phyloP scores from a whole-genome alignment of 164 flowering plant genomes.

The Berberis thunbergii region DNA sequence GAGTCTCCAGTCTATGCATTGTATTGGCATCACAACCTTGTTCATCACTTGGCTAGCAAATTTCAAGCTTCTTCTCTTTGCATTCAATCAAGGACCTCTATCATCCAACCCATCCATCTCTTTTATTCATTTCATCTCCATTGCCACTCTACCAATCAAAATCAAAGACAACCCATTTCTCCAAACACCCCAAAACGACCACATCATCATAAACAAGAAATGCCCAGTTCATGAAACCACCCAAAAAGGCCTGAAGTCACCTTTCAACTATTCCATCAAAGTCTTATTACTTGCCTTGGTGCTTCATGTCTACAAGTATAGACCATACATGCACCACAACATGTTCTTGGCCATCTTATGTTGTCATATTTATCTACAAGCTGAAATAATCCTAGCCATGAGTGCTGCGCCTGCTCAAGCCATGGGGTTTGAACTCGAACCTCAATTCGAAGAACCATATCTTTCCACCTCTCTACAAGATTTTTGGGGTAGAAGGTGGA shows the following conservation, averaged over 20 bases:
- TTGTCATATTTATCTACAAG: conserved; percentile 12
- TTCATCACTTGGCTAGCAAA: not conserved
- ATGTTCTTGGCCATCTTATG: not conserved
- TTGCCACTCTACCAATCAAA: too few relatives aligned
- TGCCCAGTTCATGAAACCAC: too few relatives aligned
- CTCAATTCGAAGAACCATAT: conserved; percentile 10
- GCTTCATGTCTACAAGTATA: not conserved
- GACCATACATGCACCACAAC: not conserved
- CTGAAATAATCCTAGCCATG: conserved; percentile 25
- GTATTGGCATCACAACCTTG: not conserved
- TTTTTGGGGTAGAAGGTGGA: conserved; percentile 41
- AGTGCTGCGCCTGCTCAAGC: conserved; percentile 14
- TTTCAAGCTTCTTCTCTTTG: not conserved
- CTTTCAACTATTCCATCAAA: too few relatives aligned
- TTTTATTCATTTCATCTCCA: too few relatives aligned
- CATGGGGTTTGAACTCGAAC: conserved; percentile 34
- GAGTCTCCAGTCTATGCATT: not conserved
- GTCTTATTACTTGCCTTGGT: not conserved
- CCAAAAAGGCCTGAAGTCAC: too few relatives aligned
- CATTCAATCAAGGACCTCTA: too few relatives aligned
- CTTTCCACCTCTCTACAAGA: conserved; percentile 43
- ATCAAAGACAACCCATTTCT: too few relatives aligned
- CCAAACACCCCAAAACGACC: too few relatives aligned
- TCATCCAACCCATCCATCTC: too few relatives aligned
- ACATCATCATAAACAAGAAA: too few relatives aligned